These are phyloP conservation scores for Pelargonium australe DNA, from an alignment of 441 rosid genomes.

Conservation along the genomic window DNA sequence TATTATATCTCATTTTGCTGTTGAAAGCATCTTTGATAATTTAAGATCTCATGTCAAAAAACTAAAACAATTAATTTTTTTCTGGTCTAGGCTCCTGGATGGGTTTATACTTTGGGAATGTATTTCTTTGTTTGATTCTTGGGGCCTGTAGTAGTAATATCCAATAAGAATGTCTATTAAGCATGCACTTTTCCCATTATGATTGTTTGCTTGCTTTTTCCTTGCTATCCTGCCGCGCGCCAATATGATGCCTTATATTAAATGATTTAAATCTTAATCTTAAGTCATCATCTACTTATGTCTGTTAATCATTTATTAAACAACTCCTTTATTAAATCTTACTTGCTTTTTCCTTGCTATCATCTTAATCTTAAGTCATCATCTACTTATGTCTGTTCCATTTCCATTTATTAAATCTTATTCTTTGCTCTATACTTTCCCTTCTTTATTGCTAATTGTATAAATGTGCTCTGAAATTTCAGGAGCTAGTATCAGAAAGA, in stretches of 20 bases:
- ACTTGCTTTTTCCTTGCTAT: too few relatives aligned
- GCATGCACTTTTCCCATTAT: too few relatives aligned
- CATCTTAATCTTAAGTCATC: too few relatives aligned
- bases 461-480: conserved; percentile 19
- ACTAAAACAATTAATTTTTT: too few relatives aligned
- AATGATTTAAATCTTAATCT: too few relatives aligned
- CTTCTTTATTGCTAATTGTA: conserved; percentile 8
- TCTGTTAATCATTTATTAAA: neutral
- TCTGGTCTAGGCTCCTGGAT: neutral
- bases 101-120: neutral
- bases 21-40: conserved; percentile 1
- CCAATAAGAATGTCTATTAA: too few relatives aligned
- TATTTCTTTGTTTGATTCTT: neutral
- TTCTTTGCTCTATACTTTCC: neutral
- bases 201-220: too few relatives aligned
- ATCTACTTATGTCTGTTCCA: too few relatives aligned
- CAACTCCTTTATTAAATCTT: neutral
- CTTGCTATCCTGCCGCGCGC: neutral
- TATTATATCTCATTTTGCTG: conserved; percentile 20
- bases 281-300: too few relatives aligned
- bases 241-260: neutral
- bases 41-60: neutral
- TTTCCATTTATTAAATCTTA: neutral
- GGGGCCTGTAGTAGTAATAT: too few relatives aligned
- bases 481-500: conserved; percentile 55